A percentile compares a stretch with the other conserved stretches of the same genome.
Evolutionary conservation across 345 rosid genomes (phyloP).

Genomic region (Citrus unshiu): DNA sequence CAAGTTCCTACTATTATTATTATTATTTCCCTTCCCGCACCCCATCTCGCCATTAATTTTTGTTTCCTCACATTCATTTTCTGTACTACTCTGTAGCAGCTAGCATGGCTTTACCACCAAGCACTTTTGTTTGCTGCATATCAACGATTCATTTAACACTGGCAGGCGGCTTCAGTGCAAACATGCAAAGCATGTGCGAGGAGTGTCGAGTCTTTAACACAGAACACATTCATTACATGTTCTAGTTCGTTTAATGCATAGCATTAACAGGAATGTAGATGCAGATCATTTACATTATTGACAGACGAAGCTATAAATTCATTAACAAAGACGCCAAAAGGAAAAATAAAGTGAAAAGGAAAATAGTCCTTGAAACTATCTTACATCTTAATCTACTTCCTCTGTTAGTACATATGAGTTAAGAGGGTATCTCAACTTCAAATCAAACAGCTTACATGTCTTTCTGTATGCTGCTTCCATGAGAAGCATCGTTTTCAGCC

Average conservation of each 20-base stretch:
- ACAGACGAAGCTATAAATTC: not conserved
- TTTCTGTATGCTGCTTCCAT: constrained; percentile 30
- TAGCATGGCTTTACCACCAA: not conserved
- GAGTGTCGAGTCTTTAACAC: not conserved
- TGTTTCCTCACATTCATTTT: not conserved
- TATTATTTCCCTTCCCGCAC: not conserved
- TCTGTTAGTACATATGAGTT: not conserved
- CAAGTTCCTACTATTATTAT: not conserved
- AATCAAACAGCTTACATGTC: constrained; percentile 47
- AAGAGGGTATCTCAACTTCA: not conserved
- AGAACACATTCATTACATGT: not conserved
- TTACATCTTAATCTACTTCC: not conserved
- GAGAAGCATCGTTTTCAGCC: constrained; percentile 24
- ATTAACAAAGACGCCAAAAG: not conserved
- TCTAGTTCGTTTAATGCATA: not conserved
- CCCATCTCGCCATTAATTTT: not conserved
- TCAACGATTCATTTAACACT: not conserved
- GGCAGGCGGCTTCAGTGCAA: not conserved
- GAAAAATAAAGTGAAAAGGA: not conserved
- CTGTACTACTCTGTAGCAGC: not conserved
- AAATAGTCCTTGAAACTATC: not conserved
- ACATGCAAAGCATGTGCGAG: not conserved
- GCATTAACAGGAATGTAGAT: not conserved
- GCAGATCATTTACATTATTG: not conserved
- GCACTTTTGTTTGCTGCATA: not conserved